phyloP scores from a whole-genome alignment of 495 filamentous ascomycete genomes.

The Penicillium cinerascens region DNA sequence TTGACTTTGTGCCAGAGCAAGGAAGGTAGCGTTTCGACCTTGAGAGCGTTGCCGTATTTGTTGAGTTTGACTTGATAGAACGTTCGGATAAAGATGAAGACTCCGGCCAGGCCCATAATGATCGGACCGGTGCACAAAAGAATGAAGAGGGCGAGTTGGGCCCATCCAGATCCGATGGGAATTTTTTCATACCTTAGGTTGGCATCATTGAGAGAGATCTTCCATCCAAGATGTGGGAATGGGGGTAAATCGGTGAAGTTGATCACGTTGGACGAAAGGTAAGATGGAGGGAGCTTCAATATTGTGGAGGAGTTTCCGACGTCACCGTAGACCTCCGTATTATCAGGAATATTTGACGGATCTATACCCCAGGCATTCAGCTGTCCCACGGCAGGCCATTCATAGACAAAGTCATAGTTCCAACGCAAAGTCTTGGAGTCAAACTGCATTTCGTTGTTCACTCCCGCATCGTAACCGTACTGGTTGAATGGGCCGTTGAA shows the following conservation, averaged over 20 bases:
- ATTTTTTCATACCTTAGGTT: slow-evolving; percentile 37
- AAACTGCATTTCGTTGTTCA: slow-evolving; percentile 49
- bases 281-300: slow-evolving; percentile 19
- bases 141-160: slow-evolving; percentile 43
- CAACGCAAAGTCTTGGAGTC: slow-evolving; percentile 42
- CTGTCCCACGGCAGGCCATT: slow-evolving; percentile 47
- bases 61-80: slow-evolving; percentile 56
- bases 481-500: slow-evolving; percentile 59
- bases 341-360: slow-evolving; percentile 43
- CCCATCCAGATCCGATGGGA: slow-evolving; percentile 40
- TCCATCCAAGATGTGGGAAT: slow-evolving; percentile 43
- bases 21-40: slow-evolving; percentile 7
- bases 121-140: slow-evolving; percentile 43
- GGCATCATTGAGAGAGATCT: slow-evolving; percentile 43
- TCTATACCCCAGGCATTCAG: slow-evolving; percentile 51
- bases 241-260: slow-evolving; percentile 43
- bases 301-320: slow-evolving; percentile 28
- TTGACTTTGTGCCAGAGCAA: slow-evolving; percentile 12
- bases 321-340: slow-evolving; percentile 47
- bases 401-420: slow-evolving; percentile 49
- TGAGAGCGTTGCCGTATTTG: slow-evolving; percentile 22
- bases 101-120: slow-evolving; percentile 34
- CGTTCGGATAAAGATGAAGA: slow-evolving; percentile 40
- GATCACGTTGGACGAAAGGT: slow-evolving; percentile 38
- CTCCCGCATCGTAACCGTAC: slow-evolving; percentile 60